Conservation (phyloP, 306 rosid species). For the Cicer bijugum region DNA sequence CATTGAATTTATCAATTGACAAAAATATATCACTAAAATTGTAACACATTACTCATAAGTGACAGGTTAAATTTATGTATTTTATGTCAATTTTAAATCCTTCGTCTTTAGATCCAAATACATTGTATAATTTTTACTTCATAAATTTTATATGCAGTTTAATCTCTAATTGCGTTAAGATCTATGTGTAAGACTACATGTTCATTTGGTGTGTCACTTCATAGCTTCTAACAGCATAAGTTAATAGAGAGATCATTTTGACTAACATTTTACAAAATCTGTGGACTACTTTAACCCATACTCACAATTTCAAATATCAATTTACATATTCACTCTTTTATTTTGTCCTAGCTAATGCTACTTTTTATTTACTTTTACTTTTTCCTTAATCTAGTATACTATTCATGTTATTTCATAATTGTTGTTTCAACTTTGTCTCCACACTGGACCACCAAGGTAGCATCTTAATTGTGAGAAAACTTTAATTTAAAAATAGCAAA, state of each 20-base stretch:
- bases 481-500: not conserved
- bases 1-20: too few relatives aligned
- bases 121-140: too few relatives aligned
- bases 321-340: not conserved
- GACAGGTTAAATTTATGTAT: too few relatives aligned
- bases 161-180: not conserved
- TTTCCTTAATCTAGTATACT: constrained; percentile 43
- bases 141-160: too few relatives aligned
- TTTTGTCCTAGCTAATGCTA: constrained; percentile 3
- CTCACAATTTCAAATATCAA: not conserved
- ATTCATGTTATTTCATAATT: constrained; percentile 10
- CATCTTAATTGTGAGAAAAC: constrained; percentile 30
- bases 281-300: too few relatives aligned
- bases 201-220: not conserved
- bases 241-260: not conserved
- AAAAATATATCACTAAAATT: too few relatives aligned
- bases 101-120: too few relatives aligned
- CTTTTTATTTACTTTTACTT: constrained; percentile 52
- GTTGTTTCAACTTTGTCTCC: constrained; percentile 42
- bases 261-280: not conserved
- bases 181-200: not conserved
- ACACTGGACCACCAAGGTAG: not conserved
- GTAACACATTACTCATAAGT: too few relatives aligned
- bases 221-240: not conserved
- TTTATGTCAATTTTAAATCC: too few relatives aligned